These are phyloP conservation scores for Cornus controversa DNA, from an alignment of 148 eudicot species.

Conservation along the genomic window DNA sequence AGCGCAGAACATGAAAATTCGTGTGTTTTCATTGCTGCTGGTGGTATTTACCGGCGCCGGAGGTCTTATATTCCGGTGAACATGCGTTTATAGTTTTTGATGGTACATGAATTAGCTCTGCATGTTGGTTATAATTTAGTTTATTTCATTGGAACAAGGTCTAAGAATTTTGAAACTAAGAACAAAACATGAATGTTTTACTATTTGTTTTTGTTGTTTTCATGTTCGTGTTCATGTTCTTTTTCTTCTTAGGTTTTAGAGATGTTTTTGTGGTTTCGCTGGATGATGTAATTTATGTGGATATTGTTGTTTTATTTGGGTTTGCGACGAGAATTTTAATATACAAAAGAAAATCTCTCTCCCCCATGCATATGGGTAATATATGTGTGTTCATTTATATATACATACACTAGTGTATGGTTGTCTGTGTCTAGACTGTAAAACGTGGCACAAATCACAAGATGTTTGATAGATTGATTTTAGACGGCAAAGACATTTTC, in stretches of 20 bases:
- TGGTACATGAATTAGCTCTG: background rate
- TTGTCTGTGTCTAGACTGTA: no score
- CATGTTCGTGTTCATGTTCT: background rate
- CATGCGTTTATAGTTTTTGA: background rate
- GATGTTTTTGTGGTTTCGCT: background rate
- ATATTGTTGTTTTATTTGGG: background rate
- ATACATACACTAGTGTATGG: no score
- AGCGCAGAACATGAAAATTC: conserved; percentile 18
- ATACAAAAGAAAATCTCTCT: no score
- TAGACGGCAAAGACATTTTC: no score
- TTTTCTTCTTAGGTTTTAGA: background rate
- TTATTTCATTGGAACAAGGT: background rate
- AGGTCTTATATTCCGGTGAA: background rate
- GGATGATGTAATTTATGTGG: background rate
- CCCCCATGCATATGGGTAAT: no score
- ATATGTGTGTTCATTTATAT: no score
- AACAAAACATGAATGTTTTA: background rate
- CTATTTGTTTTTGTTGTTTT: background rate
- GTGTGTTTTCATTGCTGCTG: background rate
- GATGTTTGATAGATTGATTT: no score
- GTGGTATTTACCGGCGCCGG: background rate
- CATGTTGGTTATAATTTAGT: background rate
- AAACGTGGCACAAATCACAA: no score
- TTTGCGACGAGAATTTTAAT: no score
- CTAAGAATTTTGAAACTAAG: background rate